Evolutionary conservation across 1,284 basidiomycete genomes (phyloP).

Genomic region (Moesziomyces globuligerus): DNA sequence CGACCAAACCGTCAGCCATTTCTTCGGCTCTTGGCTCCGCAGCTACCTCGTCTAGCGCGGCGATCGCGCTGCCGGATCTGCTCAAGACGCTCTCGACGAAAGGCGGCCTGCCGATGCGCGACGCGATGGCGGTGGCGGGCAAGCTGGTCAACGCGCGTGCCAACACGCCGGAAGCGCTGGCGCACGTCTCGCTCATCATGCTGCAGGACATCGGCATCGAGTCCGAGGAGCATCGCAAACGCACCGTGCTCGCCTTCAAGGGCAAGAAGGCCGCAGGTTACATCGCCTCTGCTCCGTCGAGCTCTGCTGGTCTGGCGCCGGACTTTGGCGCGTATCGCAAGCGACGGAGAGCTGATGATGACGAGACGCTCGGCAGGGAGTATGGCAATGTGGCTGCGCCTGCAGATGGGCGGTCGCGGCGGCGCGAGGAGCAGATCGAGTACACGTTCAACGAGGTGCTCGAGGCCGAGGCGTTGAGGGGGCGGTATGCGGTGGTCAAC

Average conservation of each 20-base stretch:
- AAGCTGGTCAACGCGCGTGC: slow-evolving; percentile 53
- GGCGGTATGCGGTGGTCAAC: slow-evolving; percentile 79
- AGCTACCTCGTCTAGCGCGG: neutral
- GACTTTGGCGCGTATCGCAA: slow-evolving; percentile 35
- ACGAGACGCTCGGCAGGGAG: slow-evolving; percentile 47
- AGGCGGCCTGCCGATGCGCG: slow-evolving; percentile 47
- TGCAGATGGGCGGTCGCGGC: slow-evolving; percentile 8
- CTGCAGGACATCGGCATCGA: slow-evolving; percentile 53
- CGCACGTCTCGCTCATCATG: slow-evolving; percentile 40
- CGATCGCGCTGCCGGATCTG: slow-evolving; percentile 42
- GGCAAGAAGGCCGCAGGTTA: slow-evolving; percentile 48
- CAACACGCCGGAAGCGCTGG: slow-evolving; percentile 40
- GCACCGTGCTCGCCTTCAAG: slow-evolving; percentile 50
- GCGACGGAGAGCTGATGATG: slow-evolving; percentile 29
- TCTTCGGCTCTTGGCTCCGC: no score
- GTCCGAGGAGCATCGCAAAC: slow-evolving; percentile 46
- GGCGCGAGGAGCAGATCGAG: slow-evolving; percentile 21
- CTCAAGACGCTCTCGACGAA: slow-evolving; percentile 44
- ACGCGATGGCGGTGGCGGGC: slow-evolving; percentile 54
- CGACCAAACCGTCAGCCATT: slow-evolving; percentile 15
- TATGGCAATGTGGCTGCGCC: slow-evolving; percentile 49
- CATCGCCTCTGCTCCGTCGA: slow-evolving; percentile 9
- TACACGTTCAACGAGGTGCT: slow-evolving; percentile 58
- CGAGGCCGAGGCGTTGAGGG: slow-evolving; percentile 34
- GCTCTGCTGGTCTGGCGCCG: slow-evolving; percentile 18